Conservation (phyloP, 1,284 basidiomycete species). For the Cryptococcus sp. region DNA sequence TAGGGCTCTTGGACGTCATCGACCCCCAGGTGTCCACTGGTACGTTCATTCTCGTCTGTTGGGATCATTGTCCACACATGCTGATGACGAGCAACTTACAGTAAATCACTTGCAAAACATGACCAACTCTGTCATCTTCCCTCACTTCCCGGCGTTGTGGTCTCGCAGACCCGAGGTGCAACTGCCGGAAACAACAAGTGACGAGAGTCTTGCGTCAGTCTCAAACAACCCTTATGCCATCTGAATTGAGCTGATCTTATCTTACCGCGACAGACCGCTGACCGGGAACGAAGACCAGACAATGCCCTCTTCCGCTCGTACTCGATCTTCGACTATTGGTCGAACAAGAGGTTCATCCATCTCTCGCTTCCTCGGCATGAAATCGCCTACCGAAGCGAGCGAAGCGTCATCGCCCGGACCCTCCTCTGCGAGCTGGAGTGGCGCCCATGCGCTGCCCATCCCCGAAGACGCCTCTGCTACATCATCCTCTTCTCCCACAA, state of each 20-base stretch:
- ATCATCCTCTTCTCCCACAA: not conserved
- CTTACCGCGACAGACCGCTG: too few species aligned
- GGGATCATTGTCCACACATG: not conserved
- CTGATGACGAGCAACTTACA: constrained; percentile 8
- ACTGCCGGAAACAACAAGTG: constrained; percentile 28
- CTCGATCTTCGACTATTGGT: not conserved
- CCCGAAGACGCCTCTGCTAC: constrained; percentile 7
- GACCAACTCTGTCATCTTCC: constrained; percentile 51
- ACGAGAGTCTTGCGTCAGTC: constrained; percentile 22
- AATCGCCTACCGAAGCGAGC: not conserved
- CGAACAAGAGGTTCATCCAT: not conserved
- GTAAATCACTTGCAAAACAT: constrained; percentile 53
- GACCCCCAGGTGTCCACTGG: constrained; percentile 47
- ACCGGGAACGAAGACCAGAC: too few species aligned
- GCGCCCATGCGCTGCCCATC: constrained; percentile 9
- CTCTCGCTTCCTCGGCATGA: not conserved
- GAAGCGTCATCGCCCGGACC: not conserved
- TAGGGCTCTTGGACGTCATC: constrained; percentile 46
- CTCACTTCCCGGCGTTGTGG: constrained; percentile 47
- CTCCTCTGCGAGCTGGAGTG: constrained; percentile 8
- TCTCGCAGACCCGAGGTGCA: constrained; percentile 43
- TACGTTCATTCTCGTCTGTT: constrained; percentile 16
- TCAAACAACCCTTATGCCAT: not conserved
- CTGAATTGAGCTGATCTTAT: too few species aligned
- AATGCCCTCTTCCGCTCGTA: not conserved